Base-by-base conservation (phyloP, 768 basidiomycete species). In the Mycena leptocephala region DNA sequence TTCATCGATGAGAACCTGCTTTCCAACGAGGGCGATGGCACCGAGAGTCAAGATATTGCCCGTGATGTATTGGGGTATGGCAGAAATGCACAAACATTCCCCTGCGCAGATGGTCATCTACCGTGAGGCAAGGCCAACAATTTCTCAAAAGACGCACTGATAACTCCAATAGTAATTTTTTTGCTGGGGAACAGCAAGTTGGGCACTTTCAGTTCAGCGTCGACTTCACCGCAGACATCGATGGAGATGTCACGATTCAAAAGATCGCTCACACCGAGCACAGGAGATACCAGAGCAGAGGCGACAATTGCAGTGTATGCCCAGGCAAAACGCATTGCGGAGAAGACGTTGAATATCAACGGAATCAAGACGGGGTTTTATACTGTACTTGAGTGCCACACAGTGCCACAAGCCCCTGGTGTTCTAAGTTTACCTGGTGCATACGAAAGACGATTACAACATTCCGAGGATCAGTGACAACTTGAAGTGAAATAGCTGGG, bases 1-100 rank as follows among this genome's bases (percentile, higher is more conserved):
- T 2, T 82, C 79, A 26, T 78, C 75, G 4, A 76, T 80, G 7
- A 86, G 85, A 2, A 76, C 76, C 0, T 76, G 30, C 58, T 80
- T 78, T 33, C 89, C 89, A 16, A 78, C 82, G 18, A 85, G 43
- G 0, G 73, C 77, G 43, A 83, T 82, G 10, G 84, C 87, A 26
- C 79, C 59, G 11, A 82, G 73, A 7, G 84, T 81, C n/a, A 85
- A 58, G 0, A 76, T 9, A 65, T 88, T 85, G 8, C 84, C 82
- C 8, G 80, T 26, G 5, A 89, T 63, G 76, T 88, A 86, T 30
- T 67, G 67, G 0, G 85, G 84, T 35, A 90, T 70, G 9, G 70
- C 81, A 20, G 89, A 88, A 20, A 87, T 35, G 74, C 90, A 91
- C 37, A 90, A 77, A 61, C 90, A 91, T 4, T 84, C 79, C 48